Conservation (phyloP, 1,284 basidiomycete species). For the Vanrija humicola region DNA sequence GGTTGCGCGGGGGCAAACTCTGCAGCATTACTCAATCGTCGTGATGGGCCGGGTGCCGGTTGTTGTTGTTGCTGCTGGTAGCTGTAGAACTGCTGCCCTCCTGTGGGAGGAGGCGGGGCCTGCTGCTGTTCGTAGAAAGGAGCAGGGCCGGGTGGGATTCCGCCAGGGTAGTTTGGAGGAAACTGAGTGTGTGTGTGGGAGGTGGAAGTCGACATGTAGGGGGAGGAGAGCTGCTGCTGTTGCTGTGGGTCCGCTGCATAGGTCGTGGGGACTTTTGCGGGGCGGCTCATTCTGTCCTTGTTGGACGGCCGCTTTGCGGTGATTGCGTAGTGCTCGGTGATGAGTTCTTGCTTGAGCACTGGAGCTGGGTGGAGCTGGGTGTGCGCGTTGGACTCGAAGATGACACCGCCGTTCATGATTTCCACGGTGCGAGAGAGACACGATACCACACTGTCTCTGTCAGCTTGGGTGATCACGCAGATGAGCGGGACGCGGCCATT, state of each 20-base stretch:
- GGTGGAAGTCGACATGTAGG: neutral
- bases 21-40: slow-evolving; percentile 3
- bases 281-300: slow-evolving; percentile 20
- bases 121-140: slow-evolving; percentile 1
- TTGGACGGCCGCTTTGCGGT: slow-evolving; percentile 15
- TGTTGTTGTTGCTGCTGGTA: neutral
- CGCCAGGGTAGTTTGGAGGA: neutral
- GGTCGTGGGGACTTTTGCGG: slow-evolving; percentile 8
- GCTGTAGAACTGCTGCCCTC: neutral
- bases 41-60: slow-evolving; percentile 6
- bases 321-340: slow-evolving; percentile 24
- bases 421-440: neutral
- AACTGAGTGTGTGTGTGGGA: neutral
- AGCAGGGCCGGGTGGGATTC: neutral
- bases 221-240: neutral
- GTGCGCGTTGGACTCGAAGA: slow-evolving; percentile 16
- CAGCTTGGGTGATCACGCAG: neutral
- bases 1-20: neutral
- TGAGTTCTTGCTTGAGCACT: slow-evolving; percentile 21
- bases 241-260: neutral
- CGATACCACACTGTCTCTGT: neutral
- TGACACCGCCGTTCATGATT: slow-evolving; percentile 22
- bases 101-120: neutral
- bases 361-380: slow-evolving; percentile 13
- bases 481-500: neutral